Base-by-base conservation (phyloP, 257 asterid species). In the Plantago elongata region DNA sequence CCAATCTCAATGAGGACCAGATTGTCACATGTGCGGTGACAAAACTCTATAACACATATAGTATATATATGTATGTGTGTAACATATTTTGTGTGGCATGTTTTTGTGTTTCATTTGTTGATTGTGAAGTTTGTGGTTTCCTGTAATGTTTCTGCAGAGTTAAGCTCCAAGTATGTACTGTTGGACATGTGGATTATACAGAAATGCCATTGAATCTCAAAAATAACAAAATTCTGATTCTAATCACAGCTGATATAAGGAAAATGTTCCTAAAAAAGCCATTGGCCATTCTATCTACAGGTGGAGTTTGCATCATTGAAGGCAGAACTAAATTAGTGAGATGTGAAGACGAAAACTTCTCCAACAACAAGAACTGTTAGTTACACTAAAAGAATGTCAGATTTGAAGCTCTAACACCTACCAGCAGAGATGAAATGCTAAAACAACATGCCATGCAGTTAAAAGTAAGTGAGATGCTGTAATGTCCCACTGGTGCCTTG, bases 1-100 rank as follows among this genome's bases (percentile, higher is more conserved):
- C 84, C 87, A 5, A 64, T 68, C 49, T 84, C 96, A 11, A 75
- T 77, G 16, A 80, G 95, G 63, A 75, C 79, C 40, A 74, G 58
- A 66, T 44, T 74, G 73, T 65, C 75, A 13, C 59, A 58, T 50
- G 51, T 65, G 45, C 66, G 67, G 62, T 66, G 68, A 81, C 61
- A 15, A 40, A 4, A 61, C 12, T 34, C 37, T 64, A 17, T 22
- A 22, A 22, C 27, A 22, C 27, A 50, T n/a, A 43, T 66, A 42
- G 44, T n/a, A 43, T 66, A 42, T 22, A 45, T 27, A 9, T 34
- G 40, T 22, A 22, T 22, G 22, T 10, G 34, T 27, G 12, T 70
- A 42, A 48, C 6, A 16, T 37, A 13, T 58, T 5, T 38, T 58
- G 14, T 13, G 63, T 9, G 37, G 45, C 30, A 58, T 13, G 13